phyloP scores from a whole-genome alignment of 768 basidiomycete genomes.

The Wakefieldia striispora region DNA sequence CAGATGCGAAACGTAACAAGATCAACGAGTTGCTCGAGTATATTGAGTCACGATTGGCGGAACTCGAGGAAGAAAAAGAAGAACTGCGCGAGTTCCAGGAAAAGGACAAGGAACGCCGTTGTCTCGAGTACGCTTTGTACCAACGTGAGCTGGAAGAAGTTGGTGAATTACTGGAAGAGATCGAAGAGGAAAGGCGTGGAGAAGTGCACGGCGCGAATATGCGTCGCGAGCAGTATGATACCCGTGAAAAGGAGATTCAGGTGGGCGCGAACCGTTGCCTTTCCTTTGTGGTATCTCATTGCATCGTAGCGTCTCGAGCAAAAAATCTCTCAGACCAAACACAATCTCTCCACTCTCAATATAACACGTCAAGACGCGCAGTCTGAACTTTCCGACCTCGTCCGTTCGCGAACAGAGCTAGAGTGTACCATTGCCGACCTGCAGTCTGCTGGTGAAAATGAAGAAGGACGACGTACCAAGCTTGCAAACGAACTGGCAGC shows the following conservation, averaged over 20 bases:
- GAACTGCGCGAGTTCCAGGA: slow-evolving; percentile 96
- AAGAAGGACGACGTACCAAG: slow-evolving; percentile 60
- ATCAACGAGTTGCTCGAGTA: slow-evolving; percentile 87
- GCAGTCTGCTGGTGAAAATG: slow-evolving; percentile 58
- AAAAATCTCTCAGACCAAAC: slow-evolving; percentile 65
- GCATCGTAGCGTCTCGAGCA: slow-evolving; percentile 66
- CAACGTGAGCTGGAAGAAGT: slow-evolving; percentile 91
- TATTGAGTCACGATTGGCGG: slow-evolving; percentile 84
- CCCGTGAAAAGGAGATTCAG: slow-evolving; percentile 82
- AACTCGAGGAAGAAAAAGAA: slow-evolving; percentile 97
- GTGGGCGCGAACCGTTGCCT: slow-evolving; percentile 37
- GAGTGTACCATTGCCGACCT: slow-evolving; percentile 83
- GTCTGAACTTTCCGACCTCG: slow-evolving; percentile 81
- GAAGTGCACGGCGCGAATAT: slow-evolving; percentile 86
- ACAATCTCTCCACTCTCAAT: slow-evolving; percentile 65
- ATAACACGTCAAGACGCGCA: slow-evolving; percentile 75
- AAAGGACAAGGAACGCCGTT: slow-evolving; percentile 91
- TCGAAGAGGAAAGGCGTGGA: slow-evolving; percentile 75
- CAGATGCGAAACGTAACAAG: slow-evolving; percentile 88
- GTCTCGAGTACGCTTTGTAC: slow-evolving; percentile 93
- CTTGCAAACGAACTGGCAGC: slow-evolving; percentile 63
- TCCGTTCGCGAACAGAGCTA: slow-evolving; percentile 81
- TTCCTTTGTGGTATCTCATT: neutral
- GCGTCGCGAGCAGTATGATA: slow-evolving; percentile 76
- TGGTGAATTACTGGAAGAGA: slow-evolving; percentile 77